Evolutionary conservation across 2,329 filamentous ascomycete species (phyloP).

Genomic region (Sclerotinia nivalis): DNA sequence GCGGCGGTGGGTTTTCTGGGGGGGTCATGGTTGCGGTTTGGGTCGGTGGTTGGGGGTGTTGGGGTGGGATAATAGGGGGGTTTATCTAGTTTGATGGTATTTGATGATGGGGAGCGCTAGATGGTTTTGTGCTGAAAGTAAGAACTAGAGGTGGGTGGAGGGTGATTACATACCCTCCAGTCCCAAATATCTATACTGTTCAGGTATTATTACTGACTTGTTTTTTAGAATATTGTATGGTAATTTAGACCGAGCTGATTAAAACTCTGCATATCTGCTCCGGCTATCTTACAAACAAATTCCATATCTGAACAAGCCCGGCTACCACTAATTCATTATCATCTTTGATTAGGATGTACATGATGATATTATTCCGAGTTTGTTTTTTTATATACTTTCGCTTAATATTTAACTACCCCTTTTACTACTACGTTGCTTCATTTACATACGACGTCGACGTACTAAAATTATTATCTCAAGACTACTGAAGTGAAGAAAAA

Average conservation of each 20-base stretch:
- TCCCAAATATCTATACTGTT: background rate
- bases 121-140: background rate
- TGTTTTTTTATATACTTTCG: too few relatives aligned
- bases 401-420: too few relatives aligned
- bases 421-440: too few relatives aligned
- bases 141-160: background rate
- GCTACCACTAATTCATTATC: too few relatives aligned
- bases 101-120: background rate
- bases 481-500: too few relatives aligned
- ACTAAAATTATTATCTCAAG: too few relatives aligned
- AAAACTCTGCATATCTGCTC: background rate
- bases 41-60: background rate
- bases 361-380: too few relatives aligned
- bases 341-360: too few relatives aligned
- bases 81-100: background rate
- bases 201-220: background rate
- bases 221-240: background rate
- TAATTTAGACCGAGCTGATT: background rate
- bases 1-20: background rate
- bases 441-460: too few relatives aligned
- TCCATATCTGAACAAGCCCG: background rate
- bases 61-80: background rate
- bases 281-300: background rate
- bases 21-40: background rate
- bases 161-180: background rate